Evolutionary conservation across 805 yeast genomes (phyloP), one percentile per base, ranked within the genome.

Genomic region (Zygotorulaspora sp.): DNA sequence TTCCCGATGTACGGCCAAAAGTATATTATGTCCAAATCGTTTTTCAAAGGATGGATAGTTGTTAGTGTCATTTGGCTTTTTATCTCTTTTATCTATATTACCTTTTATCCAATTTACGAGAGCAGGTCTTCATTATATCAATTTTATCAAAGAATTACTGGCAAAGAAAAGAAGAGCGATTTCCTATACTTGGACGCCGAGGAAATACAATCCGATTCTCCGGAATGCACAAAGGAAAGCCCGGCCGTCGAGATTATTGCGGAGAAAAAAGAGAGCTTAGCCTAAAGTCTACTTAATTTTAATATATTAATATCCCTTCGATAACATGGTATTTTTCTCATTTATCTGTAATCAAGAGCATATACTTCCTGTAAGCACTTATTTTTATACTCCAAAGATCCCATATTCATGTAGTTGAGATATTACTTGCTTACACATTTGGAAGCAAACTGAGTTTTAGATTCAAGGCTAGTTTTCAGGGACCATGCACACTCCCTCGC

Each of bases 1-100:
- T 83, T 86, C 86, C 95, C 96, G 47, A 80, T 87, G 92, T 86
- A 80, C 58, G 96, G 95, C 22, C 56, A 81, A 6, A 71, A 74
- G 3, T 87, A 87, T 56, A 68, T 87, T 28, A 87, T 87, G 65
- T 76, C 85, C 35, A 78, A 75, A 60, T 62, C 61, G 40, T 84
- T 85, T 65, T 87, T 87, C 62, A 83, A 89, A 6, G 96, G 95
- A 35, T 87, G 95, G 95, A 74, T 88, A 32, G 77, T 72, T 28
- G 94, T 87, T 24, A 78, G 81, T 42, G 75, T 87, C 39, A 77
- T 86, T 42, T 87, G 95, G 95, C 65, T 84, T 20, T 85, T 84
- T 64, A 68, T 74, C 50, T 72, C 82, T 27, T 77, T 77, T 0
- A 71, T 72, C 45, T 67, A 75, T 40, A 90, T 84, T 20, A 71